Evolutionary conservation across 192 early-diverging fungal species (phyloP).

Genomic region (Gamsiella multidivaricata): DNA sequence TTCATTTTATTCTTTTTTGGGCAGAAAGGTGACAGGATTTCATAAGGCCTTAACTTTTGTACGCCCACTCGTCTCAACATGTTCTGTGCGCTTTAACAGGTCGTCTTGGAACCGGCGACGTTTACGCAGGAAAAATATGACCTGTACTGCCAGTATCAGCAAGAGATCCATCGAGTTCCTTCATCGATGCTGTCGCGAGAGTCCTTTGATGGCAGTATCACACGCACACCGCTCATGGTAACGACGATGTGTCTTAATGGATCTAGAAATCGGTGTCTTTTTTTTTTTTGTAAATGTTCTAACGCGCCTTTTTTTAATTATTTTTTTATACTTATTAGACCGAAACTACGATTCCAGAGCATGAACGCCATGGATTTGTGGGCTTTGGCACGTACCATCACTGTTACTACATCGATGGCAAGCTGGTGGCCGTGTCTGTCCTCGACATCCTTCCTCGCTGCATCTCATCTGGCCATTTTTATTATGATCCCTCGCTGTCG

Average conservation of each 20-base stretch:
- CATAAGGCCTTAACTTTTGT: too few relatives aligned
- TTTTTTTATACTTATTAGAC: slow-evolving; percentile 13
- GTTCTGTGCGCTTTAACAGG: slow-evolving; percentile 43
- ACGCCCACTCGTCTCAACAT: background rate
- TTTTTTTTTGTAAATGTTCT: background rate
- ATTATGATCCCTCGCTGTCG: slow-evolving; percentile 88
- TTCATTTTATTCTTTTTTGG: background rate
- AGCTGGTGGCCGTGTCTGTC: slow-evolving; percentile 87
- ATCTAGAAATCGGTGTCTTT: too few relatives aligned
- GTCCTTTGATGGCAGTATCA: slow-evolving; percentile 77
- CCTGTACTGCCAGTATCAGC: slow-evolving; percentile 88
- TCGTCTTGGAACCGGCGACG: slow-evolving; percentile 68
- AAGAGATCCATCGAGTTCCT: slow-evolving; percentile 78
- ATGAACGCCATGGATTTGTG: slow-evolving; percentile 18
- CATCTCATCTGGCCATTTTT: slow-evolving; percentile 92
- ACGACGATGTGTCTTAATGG: too few relatives aligned
- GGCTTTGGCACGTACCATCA: slow-evolving; percentile 89
- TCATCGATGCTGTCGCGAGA: slow-evolving; percentile 61
- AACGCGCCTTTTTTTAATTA: background rate
- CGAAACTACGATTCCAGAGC: background rate
- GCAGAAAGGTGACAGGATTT: too few relatives aligned
- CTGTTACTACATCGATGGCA: slow-evolving; percentile 86
- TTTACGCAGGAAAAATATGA: slow-evolving; percentile 81
- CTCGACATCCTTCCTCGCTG: slow-evolving; percentile 90
- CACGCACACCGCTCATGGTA: slow-evolving; percentile 75